These are phyloP conservation scores for Irpex rosettiformis DNA, from an alignment of 1,284 basidiomycete species.

Conservation along the genomic window DNA sequence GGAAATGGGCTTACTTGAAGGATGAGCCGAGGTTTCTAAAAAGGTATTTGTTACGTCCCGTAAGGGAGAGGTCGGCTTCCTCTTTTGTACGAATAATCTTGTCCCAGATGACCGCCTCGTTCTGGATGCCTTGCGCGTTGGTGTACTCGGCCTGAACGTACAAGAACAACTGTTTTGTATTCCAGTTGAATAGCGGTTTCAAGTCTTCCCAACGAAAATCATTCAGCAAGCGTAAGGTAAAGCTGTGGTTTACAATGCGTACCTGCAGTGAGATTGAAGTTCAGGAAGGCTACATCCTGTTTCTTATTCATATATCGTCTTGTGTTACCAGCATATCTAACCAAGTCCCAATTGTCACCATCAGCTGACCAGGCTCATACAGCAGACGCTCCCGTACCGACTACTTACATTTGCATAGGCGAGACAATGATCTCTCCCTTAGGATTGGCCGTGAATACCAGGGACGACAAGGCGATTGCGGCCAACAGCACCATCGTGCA, in stretches of 20 bases:
- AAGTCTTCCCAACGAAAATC: slow-evolving; percentile 50
- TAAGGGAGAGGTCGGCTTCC: slow-evolving; percentile 67
- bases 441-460: slow-evolving; percentile 59
- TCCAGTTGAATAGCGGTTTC: slow-evolving; percentile 85
- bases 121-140: slow-evolving; percentile 71
- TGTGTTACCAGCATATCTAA: slow-evolving; percentile 52
- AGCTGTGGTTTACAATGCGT: slow-evolving; percentile 23
- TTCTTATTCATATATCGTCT: slow-evolving; percentile 52
- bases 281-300: slow-evolving; percentile 72
- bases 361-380: neutral
- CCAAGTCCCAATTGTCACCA: neutral
- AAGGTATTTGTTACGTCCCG: slow-evolving; percentile 79
- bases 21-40: slow-evolving; percentile 74
- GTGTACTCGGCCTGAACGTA: slow-evolving; percentile 80
- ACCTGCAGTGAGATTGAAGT: slow-evolving; percentile 79
- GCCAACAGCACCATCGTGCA: slow-evolving; percentile 76
- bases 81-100: slow-evolving; percentile 77
- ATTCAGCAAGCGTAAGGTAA: slow-evolving; percentile 8
- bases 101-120: slow-evolving; percentile 90
- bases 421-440: slow-evolving; percentile 43
- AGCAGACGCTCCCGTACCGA: neutral
- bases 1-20: slow-evolving; percentile 61
- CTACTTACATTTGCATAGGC: slow-evolving; percentile 29
- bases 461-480: slow-evolving; percentile 68
- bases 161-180: slow-evolving; percentile 90